Base-by-base conservation (phyloP, 768 basidiomycete species). In the Leccinum arenicola region DNA sequence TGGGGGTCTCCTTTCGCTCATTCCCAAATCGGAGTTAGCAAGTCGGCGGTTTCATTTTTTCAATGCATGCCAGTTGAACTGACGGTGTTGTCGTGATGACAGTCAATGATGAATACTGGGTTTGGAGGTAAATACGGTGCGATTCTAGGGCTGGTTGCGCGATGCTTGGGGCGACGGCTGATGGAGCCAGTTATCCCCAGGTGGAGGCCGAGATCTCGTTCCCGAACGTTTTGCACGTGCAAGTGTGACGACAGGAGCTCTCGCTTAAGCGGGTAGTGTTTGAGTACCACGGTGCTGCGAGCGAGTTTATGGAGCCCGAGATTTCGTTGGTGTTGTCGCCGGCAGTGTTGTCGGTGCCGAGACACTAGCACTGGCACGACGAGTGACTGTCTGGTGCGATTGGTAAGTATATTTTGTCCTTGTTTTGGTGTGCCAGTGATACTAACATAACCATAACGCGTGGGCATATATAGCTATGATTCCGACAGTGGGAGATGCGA, bases 101-200 rank as follows among this genome's bases (percentile, higher is more conserved):
- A 38, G 84, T 70, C 79, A 50, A 81, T 83, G n/a, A 78, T 84
- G 23, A 86, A 82, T 61, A 82, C 91, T 1, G 90, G 91, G 4
- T 96, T 93, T 67, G 95, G 95, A 3, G 84, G 86, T 0, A 82
- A 96, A 50, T 95, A 98, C 67, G 78, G 84, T 2, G 87, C 91
- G 1, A 84, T 95, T 38, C 77, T 95, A 9, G 78, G 82, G 15
- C 77, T 97, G 6, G 85, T 92, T 0, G 86, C 93, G 25, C 82
- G 83, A 62, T 86, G 82, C 66, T 80, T 95, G 19, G 82, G 84
- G 25, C 5, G 77, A 76, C 52, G 82, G 82, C 15, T 79, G 77
- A 47, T 88, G 85, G 81, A 79, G 80, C 31, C 76, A 82, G 19
- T 75, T 17, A 78, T 93, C 3, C 72, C 0, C 80, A 84, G 55